phyloP scores from a whole-genome alignment of 2,329 filamentous ascomycete genomes.

The Claviceps quebecensis region DNA sequence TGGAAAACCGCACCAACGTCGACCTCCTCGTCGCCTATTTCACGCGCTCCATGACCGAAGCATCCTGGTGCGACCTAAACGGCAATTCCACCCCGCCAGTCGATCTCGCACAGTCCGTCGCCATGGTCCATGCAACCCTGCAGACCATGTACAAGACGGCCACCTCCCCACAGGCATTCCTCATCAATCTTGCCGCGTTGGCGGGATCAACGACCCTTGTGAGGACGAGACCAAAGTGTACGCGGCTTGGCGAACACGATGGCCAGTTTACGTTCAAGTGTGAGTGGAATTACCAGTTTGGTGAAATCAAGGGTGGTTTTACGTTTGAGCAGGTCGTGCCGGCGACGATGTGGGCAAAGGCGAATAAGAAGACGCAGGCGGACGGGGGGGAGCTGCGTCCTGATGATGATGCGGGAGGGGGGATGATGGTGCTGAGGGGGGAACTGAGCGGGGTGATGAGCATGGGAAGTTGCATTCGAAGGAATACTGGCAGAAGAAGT shows the following conservation, averaged over 20 bases:
- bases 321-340: conserved; percentile 35
- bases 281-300: conserved; percentile 42
- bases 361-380: conserved; percentile 9
- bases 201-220: conserved; percentile 39
- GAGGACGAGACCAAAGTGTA: conserved; percentile 24
- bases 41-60: conserved; percentile 33
- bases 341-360: conserved; percentile 27
- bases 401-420: conserved; percentile 4
- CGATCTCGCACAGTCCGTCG: conserved; percentile 37
- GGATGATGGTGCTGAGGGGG: conserved; percentile 7
- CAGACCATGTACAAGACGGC: conserved; percentile 38
- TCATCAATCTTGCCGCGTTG: conserved; percentile 45
- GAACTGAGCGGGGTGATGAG: conserved; percentile 7
- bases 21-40: conserved; percentile 42
- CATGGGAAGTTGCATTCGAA: conserved; percentile 13
- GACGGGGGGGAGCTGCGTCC: neutral
- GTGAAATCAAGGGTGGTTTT: conserved; percentile 37
- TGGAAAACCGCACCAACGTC: conserved; percentile 38
- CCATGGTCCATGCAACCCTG: conserved; percentile 39
- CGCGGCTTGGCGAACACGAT: conserved; percentile 28
- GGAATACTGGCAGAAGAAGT: conserved; percentile 37
- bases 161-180: conserved; percentile 37
- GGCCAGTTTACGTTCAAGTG: conserved; percentile 34
- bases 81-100: conserved; percentile 29
- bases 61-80: conserved; percentile 36